phyloP scores from a whole-genome alignment of 2,329 filamentous ascomycete genomes.

The Apiospora pterosperma region DNA sequence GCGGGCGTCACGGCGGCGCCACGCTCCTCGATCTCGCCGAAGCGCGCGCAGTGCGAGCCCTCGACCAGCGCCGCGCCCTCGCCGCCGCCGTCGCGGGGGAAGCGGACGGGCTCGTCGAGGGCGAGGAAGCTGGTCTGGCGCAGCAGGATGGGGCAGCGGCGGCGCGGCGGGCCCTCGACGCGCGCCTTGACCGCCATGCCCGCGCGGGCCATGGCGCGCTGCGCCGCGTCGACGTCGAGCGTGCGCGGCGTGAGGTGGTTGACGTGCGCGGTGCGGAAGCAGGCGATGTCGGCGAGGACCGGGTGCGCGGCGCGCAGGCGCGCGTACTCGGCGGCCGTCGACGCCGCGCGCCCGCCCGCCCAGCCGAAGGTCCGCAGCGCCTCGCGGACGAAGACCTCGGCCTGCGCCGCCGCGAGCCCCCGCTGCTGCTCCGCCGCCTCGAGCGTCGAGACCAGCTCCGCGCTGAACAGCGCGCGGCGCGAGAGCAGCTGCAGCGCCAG shows the following conservation, averaged over 20 bases:
- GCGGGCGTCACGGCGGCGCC: conserved; percentile 45
- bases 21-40: conserved; percentile 52
- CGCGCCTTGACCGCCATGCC: conserved; percentile 43
- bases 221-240: conserved; percentile 43
- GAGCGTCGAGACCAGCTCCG: conserved; percentile 33
- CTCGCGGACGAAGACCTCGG: conserved; percentile 36
- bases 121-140: conserved; percentile 53
- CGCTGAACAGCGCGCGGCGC: conserved; percentile 38
- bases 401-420: conserved; percentile 19
- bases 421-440: conserved; percentile 27
- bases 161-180: conserved; percentile 48
- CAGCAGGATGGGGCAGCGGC: conserved; percentile 42
- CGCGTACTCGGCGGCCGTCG: conserved; percentile 38
- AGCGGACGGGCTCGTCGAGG: conserved; percentile 43
- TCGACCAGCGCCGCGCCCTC: conserved; percentile 13
- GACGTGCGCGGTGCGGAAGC: conserved; percentile 39
- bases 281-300: conserved; percentile 37
- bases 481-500: conserved; percentile 31
- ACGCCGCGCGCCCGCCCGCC: conserved; percentile 35
- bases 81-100: conserved; percentile 16
- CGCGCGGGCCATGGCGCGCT: conserved; percentile 36
- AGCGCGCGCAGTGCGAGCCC: conserved; percentile 45
- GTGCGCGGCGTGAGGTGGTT: conserved; percentile 52
- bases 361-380: conserved; percentile 45
- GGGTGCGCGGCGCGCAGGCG: conserved; percentile 40